A percentile compares a stretch with the other conserved stretches of the same genome.
Evolutionary conservation across 495 filamentous ascomycete genomes (phyloP).

Genomic region (Penicillium ochrochloron): DNA sequence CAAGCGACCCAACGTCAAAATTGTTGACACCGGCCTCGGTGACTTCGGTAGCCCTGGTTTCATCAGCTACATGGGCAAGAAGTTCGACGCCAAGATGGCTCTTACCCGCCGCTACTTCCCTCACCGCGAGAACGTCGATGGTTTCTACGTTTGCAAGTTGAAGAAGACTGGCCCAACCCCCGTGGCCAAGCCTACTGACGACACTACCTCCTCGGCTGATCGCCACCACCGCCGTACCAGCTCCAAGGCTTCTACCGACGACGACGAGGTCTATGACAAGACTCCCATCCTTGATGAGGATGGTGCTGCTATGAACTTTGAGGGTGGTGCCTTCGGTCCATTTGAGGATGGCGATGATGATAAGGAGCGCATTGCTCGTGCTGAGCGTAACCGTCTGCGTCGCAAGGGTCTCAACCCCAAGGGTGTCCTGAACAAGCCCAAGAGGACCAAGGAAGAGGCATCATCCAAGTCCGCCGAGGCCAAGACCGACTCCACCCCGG

Average conservation of each 20-base stretch:
- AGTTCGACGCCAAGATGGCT: slow-evolving; percentile 83
- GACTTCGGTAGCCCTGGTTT: slow-evolving; percentile 94
- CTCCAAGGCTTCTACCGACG: slow-evolving; percentile 30
- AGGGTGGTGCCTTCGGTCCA: slow-evolving; percentile 62
- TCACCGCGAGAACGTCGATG: slow-evolving; percentile 94
- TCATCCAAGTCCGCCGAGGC: neutral
- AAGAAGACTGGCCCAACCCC: slow-evolving; percentile 86
- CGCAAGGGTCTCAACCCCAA: slow-evolving; percentile 71
- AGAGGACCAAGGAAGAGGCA: slow-evolving; percentile 32
- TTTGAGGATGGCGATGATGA: slow-evolving; percentile 68
- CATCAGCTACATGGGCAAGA: slow-evolving; percentile 83
- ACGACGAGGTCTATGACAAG: slow-evolving; percentile 45
- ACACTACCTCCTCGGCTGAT: slow-evolving; percentile 23
- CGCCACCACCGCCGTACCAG: slow-evolving; percentile 25
- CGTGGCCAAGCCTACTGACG: slow-evolving; percentile 50
- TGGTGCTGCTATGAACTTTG: slow-evolving; percentile 30
- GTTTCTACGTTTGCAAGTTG: slow-evolving; percentile 97
- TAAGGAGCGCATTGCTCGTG: slow-evolving; percentile 60
- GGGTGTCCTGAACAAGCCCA: slow-evolving; percentile 53
- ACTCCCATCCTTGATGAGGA: slow-evolving; percentile 53
- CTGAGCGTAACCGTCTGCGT: slow-evolving; percentile 59
- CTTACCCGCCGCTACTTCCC: slow-evolving; percentile 90
- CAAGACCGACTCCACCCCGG: slow-evolving; percentile 15
- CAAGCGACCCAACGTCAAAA: slow-evolving; percentile 88
- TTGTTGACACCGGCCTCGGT: slow-evolving; percentile 86